Conservation (phyloP, 208 protist genomes). For the Trypanosoma mega region DNA sequence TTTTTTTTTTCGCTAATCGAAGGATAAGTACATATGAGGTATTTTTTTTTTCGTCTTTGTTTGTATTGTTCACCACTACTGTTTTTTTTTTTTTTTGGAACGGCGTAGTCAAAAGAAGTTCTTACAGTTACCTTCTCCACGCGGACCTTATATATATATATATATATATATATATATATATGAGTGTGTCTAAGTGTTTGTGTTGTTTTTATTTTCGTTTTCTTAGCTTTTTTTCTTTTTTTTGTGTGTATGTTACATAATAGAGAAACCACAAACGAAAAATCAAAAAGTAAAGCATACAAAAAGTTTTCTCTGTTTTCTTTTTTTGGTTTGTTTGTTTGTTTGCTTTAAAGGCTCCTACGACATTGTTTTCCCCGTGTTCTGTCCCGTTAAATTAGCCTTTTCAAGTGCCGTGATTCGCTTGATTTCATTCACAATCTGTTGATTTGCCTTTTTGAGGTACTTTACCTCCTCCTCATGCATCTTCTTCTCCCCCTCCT, state of each 20-base stretch:
- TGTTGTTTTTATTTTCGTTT: too few species aligned
- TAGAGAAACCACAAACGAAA: too few species aligned
- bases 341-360: not conserved
- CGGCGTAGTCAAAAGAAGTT: not conserved
- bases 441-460: constrained; percentile 79
- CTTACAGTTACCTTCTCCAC: too few species aligned
- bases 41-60: not conserved
- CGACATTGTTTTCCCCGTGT: constrained; percentile 2
- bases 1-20: constrained; percentile 13
- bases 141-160: not conserved
- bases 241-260: not conserved
- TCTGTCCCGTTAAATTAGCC: constrained; percentile 18
- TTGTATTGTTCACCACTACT: not conserved
- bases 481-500: constrained; percentile 50
- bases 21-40: not conserved
- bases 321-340: not conserved
- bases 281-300: too few species aligned
- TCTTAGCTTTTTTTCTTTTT: constrained; percentile 1
- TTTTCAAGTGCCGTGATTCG: constrained; percentile 66
- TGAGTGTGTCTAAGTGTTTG: not conserved
- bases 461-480: constrained; percentile 90
- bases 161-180: constrained; percentile 4
- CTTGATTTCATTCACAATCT: constrained; percentile 90
- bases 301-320: too few species aligned
- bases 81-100: not conserved